phyloP scores from a whole-genome alignment of 345 rosid genomes.

The Eucalyptus viminalis region DNA sequence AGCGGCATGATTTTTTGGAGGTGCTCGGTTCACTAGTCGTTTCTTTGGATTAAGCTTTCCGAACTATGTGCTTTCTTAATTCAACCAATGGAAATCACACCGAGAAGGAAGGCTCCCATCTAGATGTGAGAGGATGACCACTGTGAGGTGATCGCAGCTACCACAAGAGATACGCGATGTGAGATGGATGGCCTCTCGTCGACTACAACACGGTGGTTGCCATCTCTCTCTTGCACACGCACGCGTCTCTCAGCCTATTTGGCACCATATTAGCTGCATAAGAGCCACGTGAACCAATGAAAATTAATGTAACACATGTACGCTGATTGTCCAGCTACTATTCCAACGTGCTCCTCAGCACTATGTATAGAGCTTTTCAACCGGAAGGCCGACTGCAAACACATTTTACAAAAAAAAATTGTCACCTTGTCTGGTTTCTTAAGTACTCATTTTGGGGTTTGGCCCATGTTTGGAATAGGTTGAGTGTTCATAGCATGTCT shows the following conservation, averaged over 20 bases:
- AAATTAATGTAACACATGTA: no score
- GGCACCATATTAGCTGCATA: no score
- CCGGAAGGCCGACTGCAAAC: neutral
- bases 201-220: neutral
- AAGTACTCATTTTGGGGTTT: neutral
- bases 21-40: neutral
- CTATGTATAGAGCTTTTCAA: neutral
- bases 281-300: no score
- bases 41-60: neutral
- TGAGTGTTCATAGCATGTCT: neutral
- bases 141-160: neutral
- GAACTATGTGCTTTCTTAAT: neutral
- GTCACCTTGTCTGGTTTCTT: neutral
- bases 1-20: neutral
- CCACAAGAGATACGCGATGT: neutral
- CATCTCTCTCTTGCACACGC: no score
- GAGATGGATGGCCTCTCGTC: neutral
- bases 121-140: neutral
- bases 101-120: neutral
- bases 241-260: no score
- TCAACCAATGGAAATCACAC: neutral
- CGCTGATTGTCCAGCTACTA: no score
- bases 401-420: neutral
- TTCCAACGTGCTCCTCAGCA: neutral
- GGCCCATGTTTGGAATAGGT: no score